Base-by-base conservation (phyloP, 176 grass and related monocot species). In the Juncus inflexus region DNA sequence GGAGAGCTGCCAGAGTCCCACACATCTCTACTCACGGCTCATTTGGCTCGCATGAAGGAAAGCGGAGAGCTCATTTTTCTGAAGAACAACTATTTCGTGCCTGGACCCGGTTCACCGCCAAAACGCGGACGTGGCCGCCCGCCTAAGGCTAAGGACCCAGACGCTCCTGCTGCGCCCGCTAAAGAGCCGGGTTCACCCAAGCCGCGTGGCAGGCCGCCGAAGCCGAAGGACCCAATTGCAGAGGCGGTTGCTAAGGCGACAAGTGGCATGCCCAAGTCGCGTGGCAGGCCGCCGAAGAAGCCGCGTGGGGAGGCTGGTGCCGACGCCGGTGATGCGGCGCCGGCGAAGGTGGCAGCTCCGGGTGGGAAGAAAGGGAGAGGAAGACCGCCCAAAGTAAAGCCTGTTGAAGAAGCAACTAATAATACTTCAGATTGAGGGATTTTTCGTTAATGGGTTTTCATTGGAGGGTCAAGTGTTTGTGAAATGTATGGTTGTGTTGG, bases 81-180 rank as follows among this genome's bases (percentile, higher is more conserved):
- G 5, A 78, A 77, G 38, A 87, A 84, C 64, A 87, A 70, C 50
- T 95, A 87, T 82, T 52, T 77, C 73, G 76, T 74, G 36, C 58
- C 80, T 8, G 55, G 65, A 3, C 76, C 84, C 1, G 81, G 83
- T 53, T 77, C 78, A 41, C 91, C 91, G 35, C 81, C 69, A 0
- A 96, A 90, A 68, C 78, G 84, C 2, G 87, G 91, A 7, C 80
- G 90, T 2, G 90, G 90, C 0, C 83, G 90, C 70, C 87, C 91
- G 5, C 91, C 78, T 13, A 90, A 90, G 53, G 3, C 65, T 6
- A 63, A 50, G 37, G 70, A 90, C 60, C 42, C 64, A 11, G 71
- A 76, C 50, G 78, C 76, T 2, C 35, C 19, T 5, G 16, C 49
- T 2, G 8, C 61, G 16, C 51, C 51, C 2, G 8, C 13, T 9